A percentile compares a stretch with the other conserved stretches of the same genome.
Conservation (phyloP, 345 rosid species). For the Geranium brycei region DNA sequence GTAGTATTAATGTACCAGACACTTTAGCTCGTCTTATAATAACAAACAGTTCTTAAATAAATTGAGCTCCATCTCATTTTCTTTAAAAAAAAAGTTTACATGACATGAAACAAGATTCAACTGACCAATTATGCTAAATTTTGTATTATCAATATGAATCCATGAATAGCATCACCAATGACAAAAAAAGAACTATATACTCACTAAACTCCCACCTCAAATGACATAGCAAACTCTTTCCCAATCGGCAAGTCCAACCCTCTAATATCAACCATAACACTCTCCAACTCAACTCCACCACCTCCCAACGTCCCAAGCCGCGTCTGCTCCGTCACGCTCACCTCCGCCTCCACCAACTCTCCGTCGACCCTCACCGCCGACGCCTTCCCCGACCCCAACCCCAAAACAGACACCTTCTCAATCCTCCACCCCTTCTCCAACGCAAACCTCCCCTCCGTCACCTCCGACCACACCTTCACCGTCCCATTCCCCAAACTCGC, state of each 20-base stretch:
- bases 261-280: conserved; percentile 41
- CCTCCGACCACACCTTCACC: conserved; percentile 75
- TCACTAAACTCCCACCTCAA: conserved; percentile 33
- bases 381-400: conserved; percentile 37
- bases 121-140: too few relatives aligned
- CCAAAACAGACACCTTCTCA: conserved; percentile 54
- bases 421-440: conserved; percentile 63
- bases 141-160: too few relatives aligned
- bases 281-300: conserved; percentile 23
- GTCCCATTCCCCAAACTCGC: conserved; percentile 45
- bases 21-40: too few relatives aligned
- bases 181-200: too few relatives aligned
- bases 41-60: too few relatives aligned
- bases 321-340: conserved; percentile 36
- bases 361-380: conserved; percentile 43
- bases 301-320: conserved; percentile 19
- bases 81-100: too few relatives aligned
- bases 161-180: too few relatives aligned
- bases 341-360: conserved; percentile 13
- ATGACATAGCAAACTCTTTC: conserved; percentile 52
- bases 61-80: too few relatives aligned
- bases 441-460: conserved; percentile 60
- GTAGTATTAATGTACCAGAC: too few relatives aligned
- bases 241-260: conserved; percentile 58
- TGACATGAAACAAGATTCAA: too few relatives aligned